phyloP scores from a whole-genome alignment of 2,329 filamentous ascomycete genomes.

The Coleophoma cylindrospora region DNA sequence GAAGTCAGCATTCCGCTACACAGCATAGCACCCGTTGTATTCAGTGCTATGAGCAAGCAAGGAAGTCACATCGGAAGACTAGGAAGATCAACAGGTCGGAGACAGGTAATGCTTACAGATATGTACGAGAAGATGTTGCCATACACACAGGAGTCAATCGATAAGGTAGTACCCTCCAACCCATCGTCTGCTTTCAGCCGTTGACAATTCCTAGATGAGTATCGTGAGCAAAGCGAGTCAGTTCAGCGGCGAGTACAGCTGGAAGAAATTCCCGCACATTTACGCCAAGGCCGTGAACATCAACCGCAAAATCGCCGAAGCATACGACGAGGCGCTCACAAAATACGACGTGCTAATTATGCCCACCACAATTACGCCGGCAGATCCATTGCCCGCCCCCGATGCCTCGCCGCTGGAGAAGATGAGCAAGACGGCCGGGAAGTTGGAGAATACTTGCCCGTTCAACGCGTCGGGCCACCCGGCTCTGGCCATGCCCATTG shows the following conservation, averaged over 20 bases:
- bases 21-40: slow-evolving; percentile 12
- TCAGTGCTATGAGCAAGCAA: slow-evolving; percentile 9
- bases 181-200: background rate
- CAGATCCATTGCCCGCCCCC: slow-evolving; percentile 34
- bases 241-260: slow-evolving; percentile 12
- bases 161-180: slow-evolving; percentile 6
- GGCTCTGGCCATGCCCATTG: slow-evolving; percentile 45
- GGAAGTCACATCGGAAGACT: slow-evolving; percentile 10
- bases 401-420: slow-evolving; percentile 31
- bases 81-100: slow-evolving; percentile 11
- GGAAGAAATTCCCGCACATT: slow-evolving; percentile 34
- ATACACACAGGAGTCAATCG: slow-evolving; percentile 8
- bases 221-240: slow-evolving; percentile 10
- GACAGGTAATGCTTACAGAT: slow-evolving; percentile 15
- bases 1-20: slow-evolving; percentile 46
- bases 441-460: slow-evolving; percentile 49
- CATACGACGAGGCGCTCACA: slow-evolving; percentile 35
- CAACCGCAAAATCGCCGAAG: slow-evolving; percentile 37
- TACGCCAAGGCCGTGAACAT: slow-evolving; percentile 44
- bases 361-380: slow-evolving; percentile 42
- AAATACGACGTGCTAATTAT: slow-evolving; percentile 40
- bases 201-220: slow-evolving; percentile 7
- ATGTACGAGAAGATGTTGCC: slow-evolving; percentile 14
- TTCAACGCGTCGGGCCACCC: slow-evolving; percentile 55
- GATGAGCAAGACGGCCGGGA: slow-evolving; percentile 45